Base-by-base conservation (phyloP, 257 asterid genomes). In the Catharanthus roseus region DNA sequence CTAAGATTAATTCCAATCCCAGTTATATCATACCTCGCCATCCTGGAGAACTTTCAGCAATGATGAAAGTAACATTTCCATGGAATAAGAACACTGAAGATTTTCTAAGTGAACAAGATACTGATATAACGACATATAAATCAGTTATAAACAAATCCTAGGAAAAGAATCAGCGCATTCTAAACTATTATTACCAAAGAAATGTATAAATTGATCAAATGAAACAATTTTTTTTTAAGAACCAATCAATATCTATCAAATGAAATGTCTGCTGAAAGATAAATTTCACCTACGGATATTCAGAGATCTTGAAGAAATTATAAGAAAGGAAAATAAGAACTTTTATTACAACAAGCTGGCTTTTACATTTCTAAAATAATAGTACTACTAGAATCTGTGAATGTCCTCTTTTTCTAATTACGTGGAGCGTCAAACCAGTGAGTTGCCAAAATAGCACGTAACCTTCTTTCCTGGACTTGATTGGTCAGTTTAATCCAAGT, bases 1-100 rank as follows among this genome's bases (percentile, higher is more conserved):
- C 96, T 85, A 67, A 93, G 85, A 86, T 93, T 93, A 78, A 93
- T 81, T 74, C 99, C 99, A 69, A 93, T 89, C 72, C 97, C 96
- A 73, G 95, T 85, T 88, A 93, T 93, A 82, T 93, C 99, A 75
- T 89, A 93, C 82, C 93, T 88, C 67, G 96, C 96, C 97, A 93
- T 91, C 95, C 91, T 91, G 80, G 99, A 87, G 85, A 93, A 87
- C 99, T 93, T 85, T 86, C 81, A 75, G 77, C 67, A 80, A 84
- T 70, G 86, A 89, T 63, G 84, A 76, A 83, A 85, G 81, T 84
- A 86, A 86, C 82, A 85, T 77, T 86, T 79, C 82, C 88, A 85
- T 66, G 83, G 87, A 80, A 89, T 79, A 82, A 90, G 85, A 85
- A 82, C 75, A 89, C 91, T 88, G 95, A 80, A 86, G 82, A 61